Evolutionary conservation across 2,329 filamentous ascomycete species (phyloP).

Genomic region (Aspergillus jensenii): DNA sequence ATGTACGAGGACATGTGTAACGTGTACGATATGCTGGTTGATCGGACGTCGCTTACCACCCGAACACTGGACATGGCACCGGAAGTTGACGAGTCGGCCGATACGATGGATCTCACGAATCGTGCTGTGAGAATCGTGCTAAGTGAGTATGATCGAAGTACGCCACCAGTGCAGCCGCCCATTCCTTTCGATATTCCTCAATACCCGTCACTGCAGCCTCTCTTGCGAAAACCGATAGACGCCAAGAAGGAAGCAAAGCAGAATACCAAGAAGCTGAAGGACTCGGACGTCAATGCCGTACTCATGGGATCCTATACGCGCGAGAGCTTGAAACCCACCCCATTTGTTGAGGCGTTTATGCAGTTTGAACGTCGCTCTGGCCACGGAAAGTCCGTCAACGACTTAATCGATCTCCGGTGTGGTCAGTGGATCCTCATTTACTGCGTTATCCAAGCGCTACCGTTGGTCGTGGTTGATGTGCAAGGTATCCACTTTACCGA

Average conservation of each 20-base stretch:
- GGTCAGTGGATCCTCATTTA: constrained; percentile 55
- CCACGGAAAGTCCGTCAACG: constrained; percentile 45
- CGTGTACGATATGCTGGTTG: constrained; percentile 84
- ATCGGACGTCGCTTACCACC: constrained; percentile 74
- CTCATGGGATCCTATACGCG: constrained; percentile 80
- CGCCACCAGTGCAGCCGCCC: constrained; percentile 84
- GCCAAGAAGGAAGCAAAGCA: constrained; percentile 74
- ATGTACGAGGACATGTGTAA: constrained; percentile 83
- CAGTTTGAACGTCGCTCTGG: constrained; percentile 47
- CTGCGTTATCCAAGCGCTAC: constrained; percentile 50
- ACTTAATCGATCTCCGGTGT: constrained; percentile 47
- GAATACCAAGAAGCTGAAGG: constrained; percentile 69
- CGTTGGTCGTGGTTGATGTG: constrained; percentile 51
- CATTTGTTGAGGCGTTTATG: constrained; percentile 50
- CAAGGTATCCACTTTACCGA: constrained; percentile 45
- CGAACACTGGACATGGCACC: constrained; percentile 70
- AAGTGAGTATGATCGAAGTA: constrained; percentile 84
- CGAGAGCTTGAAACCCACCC: constrained; percentile 58
- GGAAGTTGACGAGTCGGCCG: constrained; percentile 50
- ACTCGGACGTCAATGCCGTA: constrained; percentile 73
- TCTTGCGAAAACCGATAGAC: constrained; percentile 65
- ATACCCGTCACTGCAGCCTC: constrained; percentile 67
- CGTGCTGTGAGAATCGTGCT: constrained; percentile 76
- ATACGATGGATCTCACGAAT: constrained; percentile 58
- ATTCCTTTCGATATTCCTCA: constrained; percentile 86